phyloP scores from a whole-genome alignment of 1,139 yeast genomes.

The Pichia cactophila region DNA sequence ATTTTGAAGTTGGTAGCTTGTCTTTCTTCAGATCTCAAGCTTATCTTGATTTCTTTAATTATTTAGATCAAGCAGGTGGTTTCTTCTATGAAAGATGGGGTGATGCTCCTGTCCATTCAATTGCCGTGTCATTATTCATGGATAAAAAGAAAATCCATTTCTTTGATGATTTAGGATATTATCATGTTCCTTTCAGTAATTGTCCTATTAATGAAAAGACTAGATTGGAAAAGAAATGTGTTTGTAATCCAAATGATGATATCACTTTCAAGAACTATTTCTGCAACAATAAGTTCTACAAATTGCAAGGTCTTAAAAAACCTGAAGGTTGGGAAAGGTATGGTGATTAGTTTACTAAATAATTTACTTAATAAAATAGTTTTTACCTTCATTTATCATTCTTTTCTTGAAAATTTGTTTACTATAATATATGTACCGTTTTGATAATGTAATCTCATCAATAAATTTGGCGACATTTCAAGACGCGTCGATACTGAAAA shows the following conservation, averaged over 20 bases:
- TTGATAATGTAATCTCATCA: not conserved
- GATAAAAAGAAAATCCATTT: constrained; percentile 62
- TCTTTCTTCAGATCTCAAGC: constrained; percentile 70
- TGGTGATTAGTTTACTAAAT: constrained; percentile 12
- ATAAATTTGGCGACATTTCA: not conserved
- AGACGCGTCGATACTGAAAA: not conserved
- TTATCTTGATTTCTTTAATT: constrained; percentile 59
- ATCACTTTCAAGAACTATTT: constrained; percentile 85
- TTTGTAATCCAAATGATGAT: constrained; percentile 66
- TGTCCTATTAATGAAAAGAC: constrained; percentile 63
- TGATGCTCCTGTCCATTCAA: constrained; percentile 85
- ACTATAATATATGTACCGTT: not conserved
- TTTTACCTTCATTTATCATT: not conserved
- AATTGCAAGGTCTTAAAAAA: constrained; percentile 51
- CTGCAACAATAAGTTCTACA: constrained; percentile 70
- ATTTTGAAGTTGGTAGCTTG: constrained; percentile 73
- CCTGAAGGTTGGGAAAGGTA: constrained; percentile 74
- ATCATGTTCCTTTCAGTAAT: constrained; percentile 68
- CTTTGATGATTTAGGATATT: constrained; percentile 79
- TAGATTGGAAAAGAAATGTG: constrained; percentile 52
- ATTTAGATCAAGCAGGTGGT: constrained; percentile 73
- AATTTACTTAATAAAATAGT: not conserved
- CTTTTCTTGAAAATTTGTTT: not conserved
- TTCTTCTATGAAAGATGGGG: constrained; percentile 93
- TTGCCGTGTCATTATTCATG: constrained; percentile 74